Evolutionary conservation across 257 asterid species (phyloP).

Genomic region (Oldenlandia corymbosa): DNA sequence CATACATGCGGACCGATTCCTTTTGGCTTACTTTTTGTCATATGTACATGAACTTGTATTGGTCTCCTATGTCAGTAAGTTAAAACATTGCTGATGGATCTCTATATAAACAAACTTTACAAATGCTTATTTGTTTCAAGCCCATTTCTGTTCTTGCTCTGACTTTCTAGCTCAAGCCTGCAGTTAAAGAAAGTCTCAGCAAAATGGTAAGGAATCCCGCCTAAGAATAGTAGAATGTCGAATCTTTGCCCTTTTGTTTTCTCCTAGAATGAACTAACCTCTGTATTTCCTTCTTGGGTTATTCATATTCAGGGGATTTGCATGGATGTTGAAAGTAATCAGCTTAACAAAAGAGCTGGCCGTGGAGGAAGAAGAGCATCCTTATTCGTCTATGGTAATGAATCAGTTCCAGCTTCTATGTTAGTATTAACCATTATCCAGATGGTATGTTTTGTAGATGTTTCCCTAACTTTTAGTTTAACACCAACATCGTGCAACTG

Average conservation of each 20-base stretch:
- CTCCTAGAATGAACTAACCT: not conserved
- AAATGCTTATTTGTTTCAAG: constrained; percentile 3
- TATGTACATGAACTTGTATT: too few species aligned
- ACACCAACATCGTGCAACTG: constrained; percentile 4
- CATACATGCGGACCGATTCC: constrained; percentile 25
- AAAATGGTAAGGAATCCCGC: constrained; percentile 16
- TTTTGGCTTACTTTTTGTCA: constrained; percentile 16
- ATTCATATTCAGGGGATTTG: constrained; percentile 32
- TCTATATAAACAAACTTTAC: constrained; percentile 15
- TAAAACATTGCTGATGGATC: too few species aligned
- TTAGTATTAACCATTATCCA: too few species aligned
- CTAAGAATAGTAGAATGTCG: too few species aligned
- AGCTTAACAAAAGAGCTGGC: constrained; percentile 21
- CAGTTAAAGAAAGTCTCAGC: not conserved
- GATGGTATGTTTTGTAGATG: not conserved
- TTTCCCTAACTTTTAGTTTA: too few species aligned
- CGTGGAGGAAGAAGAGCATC: constrained; percentile 53
- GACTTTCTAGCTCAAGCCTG: not conserved
- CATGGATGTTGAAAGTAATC: constrained; percentile 20
- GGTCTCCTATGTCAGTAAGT: too few species aligned
- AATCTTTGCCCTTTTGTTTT: not conserved
- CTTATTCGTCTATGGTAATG: constrained; percentile 42
- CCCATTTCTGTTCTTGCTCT: not conserved
- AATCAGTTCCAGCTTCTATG: not conserved
- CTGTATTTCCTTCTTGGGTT: not conserved